Percentiles rank a stretch among this genome's conserved stretches.
Conservation (phyloP, 139 green algal genomes). For the Chlamydomonas incerta region DNA sequence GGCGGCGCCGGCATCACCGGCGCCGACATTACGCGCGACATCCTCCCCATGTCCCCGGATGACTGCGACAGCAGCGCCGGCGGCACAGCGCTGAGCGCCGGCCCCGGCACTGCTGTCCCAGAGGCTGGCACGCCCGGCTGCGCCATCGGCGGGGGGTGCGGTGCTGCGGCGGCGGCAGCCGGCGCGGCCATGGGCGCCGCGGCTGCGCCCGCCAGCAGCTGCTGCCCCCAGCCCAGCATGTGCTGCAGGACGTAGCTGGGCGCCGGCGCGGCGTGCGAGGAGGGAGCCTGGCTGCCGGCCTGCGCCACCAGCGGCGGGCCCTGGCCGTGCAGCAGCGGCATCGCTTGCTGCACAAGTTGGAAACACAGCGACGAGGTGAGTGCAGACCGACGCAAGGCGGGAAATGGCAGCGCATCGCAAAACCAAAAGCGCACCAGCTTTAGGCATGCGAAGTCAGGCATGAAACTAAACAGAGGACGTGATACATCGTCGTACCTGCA, state of each 20-base stretch:
- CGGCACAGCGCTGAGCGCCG: not conserved
- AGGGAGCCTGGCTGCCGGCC: not conserved
- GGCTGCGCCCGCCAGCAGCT: not conserved
- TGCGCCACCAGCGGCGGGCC: not conserved
- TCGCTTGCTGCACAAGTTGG: not conserved
- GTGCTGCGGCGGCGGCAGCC: too few species aligned
- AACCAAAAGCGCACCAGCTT: too few species aligned
- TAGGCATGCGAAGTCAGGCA: not conserved
- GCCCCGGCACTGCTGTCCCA: not conserved
- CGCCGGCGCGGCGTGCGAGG: not conserved
- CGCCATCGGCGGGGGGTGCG: too few species aligned
- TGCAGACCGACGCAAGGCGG: too few species aligned
- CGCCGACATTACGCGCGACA: constrained; percentile 19
- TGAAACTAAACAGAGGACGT: too few species aligned
- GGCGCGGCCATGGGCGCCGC: not conserved
- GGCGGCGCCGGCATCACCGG: not conserved
- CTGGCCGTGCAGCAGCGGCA: not conserved
- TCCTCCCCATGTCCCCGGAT: not conserved
- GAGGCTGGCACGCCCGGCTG: too few species aligned
- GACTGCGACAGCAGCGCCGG: not conserved
- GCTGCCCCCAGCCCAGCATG: not conserved
- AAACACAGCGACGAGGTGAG: not conserved
- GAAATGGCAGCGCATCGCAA: too few species aligned
- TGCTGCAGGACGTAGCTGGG: not conserved
- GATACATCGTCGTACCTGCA: too few species aligned